Evolutionary conservation across 1,284 basidiomycete species (phyloP), one percentile per base, ranked within the genome.

Genomic region (Cryptococcus jaspeensis): DNA sequence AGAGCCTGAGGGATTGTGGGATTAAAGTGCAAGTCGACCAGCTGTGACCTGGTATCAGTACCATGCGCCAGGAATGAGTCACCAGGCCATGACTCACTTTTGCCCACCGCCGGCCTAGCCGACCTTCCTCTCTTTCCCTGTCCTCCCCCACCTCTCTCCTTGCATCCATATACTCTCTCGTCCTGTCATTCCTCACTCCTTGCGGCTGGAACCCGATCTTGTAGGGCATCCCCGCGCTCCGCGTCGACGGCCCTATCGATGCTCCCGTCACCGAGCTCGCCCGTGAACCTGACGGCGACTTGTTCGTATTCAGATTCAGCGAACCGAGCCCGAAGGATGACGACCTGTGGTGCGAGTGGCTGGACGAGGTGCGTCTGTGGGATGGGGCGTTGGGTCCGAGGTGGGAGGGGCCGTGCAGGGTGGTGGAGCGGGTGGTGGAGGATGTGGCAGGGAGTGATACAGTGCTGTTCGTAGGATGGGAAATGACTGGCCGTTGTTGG

Each of bases 1-100:
- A 49, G 50, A 13, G 53, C 51, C 16, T 50, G 46, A 23, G 64
- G 63, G 13, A 56, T 55, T 3, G 66, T 64, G 2, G 77, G 78
- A 47, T 88, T 85, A 67, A 94, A 94, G 75, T 94, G 91, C 7
- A 94, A 78, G 50, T 83, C 81, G 52, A 93, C 87, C 41, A 93
- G 81, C 79, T 80, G 52, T 13, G 20, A n/a, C 23, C 53, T 50
- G 32, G 53, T 40, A 28, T 36, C 23, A 57, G 25, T 16, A 6
- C 5, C 7, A 36, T 15, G 13, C 7, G 44, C n/a, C 7, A 37
- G n/a, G 40, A 23, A 28, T 9, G 22, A 22, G 12, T 28, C 38
- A n/a, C 23, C 36, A 40, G 16, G 23, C 16, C 36, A 23, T 46
- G 43, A 63, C 73, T 55, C 48, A 79, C 79, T 70, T 94, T 94